Percentiles rank a stretch among this genome's conserved stretches.
Conservation (phyloP, 2,329 filamentous ascomycete species). For the Penicillium sp. region DNA sequence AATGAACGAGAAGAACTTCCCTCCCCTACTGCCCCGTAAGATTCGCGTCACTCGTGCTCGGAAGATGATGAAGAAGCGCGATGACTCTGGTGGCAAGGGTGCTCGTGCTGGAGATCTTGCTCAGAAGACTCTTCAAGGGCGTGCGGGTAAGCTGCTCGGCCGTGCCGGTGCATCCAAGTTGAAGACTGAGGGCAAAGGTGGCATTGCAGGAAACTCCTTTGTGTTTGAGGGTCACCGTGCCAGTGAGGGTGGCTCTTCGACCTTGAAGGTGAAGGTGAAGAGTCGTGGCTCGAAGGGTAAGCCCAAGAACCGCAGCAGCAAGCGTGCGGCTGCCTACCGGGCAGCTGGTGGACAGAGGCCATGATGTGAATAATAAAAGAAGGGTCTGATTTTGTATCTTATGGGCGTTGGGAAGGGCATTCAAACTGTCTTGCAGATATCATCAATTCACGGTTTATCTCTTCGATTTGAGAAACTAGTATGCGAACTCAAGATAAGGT, state of each 20-base stretch:
- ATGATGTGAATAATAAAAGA: constrained; percentile 12
- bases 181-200: constrained; percentile 29
- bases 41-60: constrained; percentile 87
- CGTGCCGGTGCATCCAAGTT: constrained; percentile 41
- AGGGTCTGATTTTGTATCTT: constrained; percentile 17
- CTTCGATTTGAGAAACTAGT: not conserved
- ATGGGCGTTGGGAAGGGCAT: constrained; percentile 26
- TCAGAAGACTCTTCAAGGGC: constrained; percentile 41
- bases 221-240: constrained; percentile 51
- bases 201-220: constrained; percentile 36
- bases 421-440: constrained; percentile 16
- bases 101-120: constrained; percentile 27
- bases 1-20: constrained; percentile 87
- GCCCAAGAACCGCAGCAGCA: constrained; percentile 43
- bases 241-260: constrained; percentile 32
- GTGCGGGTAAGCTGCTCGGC: constrained; percentile 41
- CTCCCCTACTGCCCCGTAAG: constrained; percentile 86
- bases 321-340: constrained; percentile 46
- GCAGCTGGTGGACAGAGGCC: constrained; percentile 38
- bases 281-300: constrained; percentile 44
- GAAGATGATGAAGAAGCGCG: constrained; percentile 56
- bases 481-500: no score
- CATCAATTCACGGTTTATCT: constrained; percentile 7
- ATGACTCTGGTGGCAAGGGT: constrained; percentile 20
- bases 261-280: constrained; percentile 40